phyloP scores from a whole-genome alignment of 2,329 filamentous ascomycete species.

The Aspergillus sp. region DNA sequence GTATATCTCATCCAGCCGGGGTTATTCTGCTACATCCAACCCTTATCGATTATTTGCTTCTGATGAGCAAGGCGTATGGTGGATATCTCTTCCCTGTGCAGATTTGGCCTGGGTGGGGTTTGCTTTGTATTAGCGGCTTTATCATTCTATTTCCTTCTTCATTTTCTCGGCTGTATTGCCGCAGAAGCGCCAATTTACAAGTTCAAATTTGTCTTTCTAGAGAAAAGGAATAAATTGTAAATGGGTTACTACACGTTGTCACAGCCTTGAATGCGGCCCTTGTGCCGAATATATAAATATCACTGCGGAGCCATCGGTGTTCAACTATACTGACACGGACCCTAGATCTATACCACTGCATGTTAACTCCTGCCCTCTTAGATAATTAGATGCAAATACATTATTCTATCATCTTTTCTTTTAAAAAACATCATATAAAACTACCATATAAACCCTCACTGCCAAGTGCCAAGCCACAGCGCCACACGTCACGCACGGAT shows the following conservation, averaged over 20 bases:
- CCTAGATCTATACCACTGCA: too few relatives aligned
- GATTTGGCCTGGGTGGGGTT: background rate
- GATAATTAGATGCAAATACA: background rate
- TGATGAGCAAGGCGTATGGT: too few relatives aligned
- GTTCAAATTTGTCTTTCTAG: background rate
- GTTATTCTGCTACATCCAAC: background rate
- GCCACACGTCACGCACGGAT: slow-evolving; percentile 18
- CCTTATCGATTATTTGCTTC: background rate
- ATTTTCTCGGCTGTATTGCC: background rate
- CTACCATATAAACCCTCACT: too few relatives aligned
- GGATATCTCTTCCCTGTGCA: background rate
- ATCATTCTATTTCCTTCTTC: background rate
- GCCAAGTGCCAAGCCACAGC: slow-evolving; percentile 29
- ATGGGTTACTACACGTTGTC: background rate
- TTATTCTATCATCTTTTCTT: too few relatives aligned
- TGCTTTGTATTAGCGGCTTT: background rate
- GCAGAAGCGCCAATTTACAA: background rate
- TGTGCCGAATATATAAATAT: too few relatives aligned
- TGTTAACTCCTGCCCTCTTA: background rate
- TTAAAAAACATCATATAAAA: too few relatives aligned
- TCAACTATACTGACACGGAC: too few relatives aligned
- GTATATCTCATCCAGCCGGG: background rate
- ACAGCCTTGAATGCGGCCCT: background rate
- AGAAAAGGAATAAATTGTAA: too few relatives aligned
- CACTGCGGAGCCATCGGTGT: too few relatives aligned